Percentiles rank a stretch among this genome's conserved stretches.
These are phyloP conservation scores for Rhizoclosmatium globosum DNA, from an alignment of 192 early-diverging fungal species.

Conservation along the genomic window DNA sequence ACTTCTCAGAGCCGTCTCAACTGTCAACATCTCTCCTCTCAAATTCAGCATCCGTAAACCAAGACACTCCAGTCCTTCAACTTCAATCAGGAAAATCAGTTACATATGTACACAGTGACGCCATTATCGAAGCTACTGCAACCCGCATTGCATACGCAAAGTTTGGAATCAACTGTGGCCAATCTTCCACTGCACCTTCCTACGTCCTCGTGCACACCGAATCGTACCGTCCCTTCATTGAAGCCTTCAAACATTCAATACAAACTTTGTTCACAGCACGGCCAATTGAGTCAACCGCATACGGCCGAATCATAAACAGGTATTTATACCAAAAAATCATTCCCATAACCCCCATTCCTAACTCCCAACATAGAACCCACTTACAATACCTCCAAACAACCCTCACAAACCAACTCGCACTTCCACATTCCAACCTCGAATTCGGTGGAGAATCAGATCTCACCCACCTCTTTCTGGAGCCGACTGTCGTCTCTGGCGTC, in stretches of 20 bases:
- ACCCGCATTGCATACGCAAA: slow-evolving; percentile 84
- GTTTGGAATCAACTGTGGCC: neutral
- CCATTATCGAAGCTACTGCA: slow-evolving; percentile 68
- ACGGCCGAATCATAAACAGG: slow-evolving; percentile 75
- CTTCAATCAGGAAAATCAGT: slow-evolving; percentile 96
- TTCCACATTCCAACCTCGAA: slow-evolving; percentile 49
- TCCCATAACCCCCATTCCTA: no score
- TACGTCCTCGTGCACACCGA: slow-evolving; percentile 78
- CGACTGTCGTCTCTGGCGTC: slow-evolving; percentile 80
- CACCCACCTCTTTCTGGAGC: slow-evolving; percentile 76
- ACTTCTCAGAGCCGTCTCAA: slow-evolving; percentile 84
- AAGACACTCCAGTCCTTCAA: slow-evolving; percentile 84
- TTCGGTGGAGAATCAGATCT: slow-evolving; percentile 66
- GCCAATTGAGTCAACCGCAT: slow-evolving; percentile 62
- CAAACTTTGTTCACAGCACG: slow-evolving; percentile 47
- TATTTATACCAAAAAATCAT: slow-evolving; percentile 25
- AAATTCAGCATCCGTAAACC: slow-evolving; percentile 74
- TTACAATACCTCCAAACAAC: slow-evolving; percentile 70
- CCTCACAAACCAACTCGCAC: slow-evolving; percentile 54
- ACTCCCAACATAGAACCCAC: slow-evolving; percentile 43
- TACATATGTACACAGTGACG: slow-evolving; percentile 59
- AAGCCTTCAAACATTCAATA: slow-evolving; percentile 52
- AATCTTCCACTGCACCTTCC: slow-evolving; percentile 66
- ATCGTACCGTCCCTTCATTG: slow-evolving; percentile 64
- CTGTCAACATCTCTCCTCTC: slow-evolving; percentile 83